phyloP scores from a whole-genome alignment of 257 asterid species.

The Solanum appendiculatum region DNA sequence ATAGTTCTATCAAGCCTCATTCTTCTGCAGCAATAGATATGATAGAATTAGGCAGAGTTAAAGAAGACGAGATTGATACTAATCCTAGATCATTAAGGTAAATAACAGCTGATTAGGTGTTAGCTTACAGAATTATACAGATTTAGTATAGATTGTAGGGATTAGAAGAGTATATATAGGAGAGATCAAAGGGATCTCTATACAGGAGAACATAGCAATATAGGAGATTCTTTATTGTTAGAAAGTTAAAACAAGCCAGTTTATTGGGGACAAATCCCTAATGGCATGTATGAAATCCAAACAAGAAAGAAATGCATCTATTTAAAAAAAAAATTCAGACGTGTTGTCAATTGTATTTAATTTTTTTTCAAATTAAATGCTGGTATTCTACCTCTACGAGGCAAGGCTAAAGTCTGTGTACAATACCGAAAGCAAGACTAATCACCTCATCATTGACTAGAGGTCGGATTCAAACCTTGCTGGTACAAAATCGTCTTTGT shows the following conservation, averaged over 20 bases:
- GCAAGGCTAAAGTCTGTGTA: not conserved
- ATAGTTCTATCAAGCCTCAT: conserved; percentile 45
- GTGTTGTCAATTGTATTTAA: not conserved
- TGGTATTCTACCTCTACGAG: not conserved
- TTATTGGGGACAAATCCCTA: conserved; percentile 20
- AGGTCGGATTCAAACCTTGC: not conserved
- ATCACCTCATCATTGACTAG: not conserved
- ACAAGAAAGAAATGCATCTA: not conserved
- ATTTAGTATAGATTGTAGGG: not conserved
- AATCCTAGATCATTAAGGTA: not conserved
- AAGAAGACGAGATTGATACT: not conserved
- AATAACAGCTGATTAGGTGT: not conserved
- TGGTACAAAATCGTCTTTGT: too few species aligned
- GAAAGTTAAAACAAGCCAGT: not conserved
- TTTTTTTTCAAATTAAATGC: not conserved
- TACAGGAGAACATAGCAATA: not conserved
- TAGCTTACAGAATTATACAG: not conserved
- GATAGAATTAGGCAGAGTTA: conserved; percentile 25
- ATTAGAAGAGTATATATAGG: not conserved
- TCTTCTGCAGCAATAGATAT: not conserved
- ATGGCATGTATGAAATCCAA: conserved; percentile 4
- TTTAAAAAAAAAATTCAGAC: too few species aligned
- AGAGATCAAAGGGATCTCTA: not conserved
- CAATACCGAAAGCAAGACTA: not conserved
- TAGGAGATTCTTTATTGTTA: not conserved